Evolutionary conservation across 768 basidiomycete species (phyloP).

Genomic region (Agaricus subrufescens): DNA sequence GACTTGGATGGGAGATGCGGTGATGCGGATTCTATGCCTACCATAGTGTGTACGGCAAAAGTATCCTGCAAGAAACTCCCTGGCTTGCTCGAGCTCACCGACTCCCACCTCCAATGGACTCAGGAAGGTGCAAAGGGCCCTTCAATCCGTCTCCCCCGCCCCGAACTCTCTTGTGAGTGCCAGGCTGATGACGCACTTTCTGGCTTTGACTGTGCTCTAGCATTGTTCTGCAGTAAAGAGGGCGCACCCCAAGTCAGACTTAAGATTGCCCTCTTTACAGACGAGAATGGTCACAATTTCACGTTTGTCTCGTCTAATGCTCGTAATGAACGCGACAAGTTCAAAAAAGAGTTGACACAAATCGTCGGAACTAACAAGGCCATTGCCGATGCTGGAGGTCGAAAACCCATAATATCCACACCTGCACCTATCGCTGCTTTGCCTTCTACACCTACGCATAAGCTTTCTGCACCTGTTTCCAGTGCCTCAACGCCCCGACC

Average conservation of each 20-base stretch:
- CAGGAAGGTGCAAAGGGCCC: slow-evolving; percentile 65
- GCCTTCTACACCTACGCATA: slow-evolving; percentile 16
- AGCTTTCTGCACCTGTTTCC: slow-evolving; percentile 15
- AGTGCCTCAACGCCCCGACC: slow-evolving; percentile 23
- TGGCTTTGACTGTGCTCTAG: slow-evolving; percentile 29
- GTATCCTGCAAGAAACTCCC: slow-evolving; percentile 81
- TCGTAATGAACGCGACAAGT: slow-evolving; percentile 68
- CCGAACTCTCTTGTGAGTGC: slow-evolving; percentile 58
- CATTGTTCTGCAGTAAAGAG: slow-evolving; percentile 83
- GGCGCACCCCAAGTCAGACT: slow-evolving; percentile 75
- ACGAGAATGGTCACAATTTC: slow-evolving; percentile 79
- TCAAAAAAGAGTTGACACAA: slow-evolving; percentile 74
- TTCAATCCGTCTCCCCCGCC: slow-evolving; percentile 56
- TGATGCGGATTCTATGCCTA: slow-evolving; percentile 44
- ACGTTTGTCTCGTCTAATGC: slow-evolving; percentile 70
- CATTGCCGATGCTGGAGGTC: slow-evolving; percentile 21
- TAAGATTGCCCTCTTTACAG: slow-evolving; percentile 64
- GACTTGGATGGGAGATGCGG: neutral
- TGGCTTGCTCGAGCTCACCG: slow-evolving; percentile 73
- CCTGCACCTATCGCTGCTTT: slow-evolving; percentile 23
- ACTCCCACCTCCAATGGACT: slow-evolving; percentile 73
- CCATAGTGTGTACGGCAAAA: slow-evolving; percentile 65
- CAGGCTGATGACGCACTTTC: slow-evolving; percentile 11
- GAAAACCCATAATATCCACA: slow-evolving; percentile 1
- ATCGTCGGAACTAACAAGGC: slow-evolving; percentile 74